Evolutionary conservation across 2,329 filamentous ascomycete genomes (phyloP), one percentile per base, ranked within the genome.

Genomic region (Colletotrichum orchidophilum): DNA sequence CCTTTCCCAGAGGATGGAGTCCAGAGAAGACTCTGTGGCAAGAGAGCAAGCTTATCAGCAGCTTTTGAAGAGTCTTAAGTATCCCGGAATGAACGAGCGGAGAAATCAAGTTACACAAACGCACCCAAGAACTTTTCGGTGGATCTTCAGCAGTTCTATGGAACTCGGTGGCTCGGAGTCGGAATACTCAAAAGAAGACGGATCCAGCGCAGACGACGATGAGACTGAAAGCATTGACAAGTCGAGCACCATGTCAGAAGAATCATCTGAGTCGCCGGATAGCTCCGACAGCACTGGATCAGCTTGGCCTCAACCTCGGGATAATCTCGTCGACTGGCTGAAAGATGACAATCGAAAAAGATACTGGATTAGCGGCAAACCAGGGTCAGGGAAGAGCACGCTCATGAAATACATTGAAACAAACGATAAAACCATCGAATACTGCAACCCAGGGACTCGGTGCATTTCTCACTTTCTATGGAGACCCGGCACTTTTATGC

Each of bases 311-410:
- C 18, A n/a, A 1, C 26, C 13, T 1, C 52, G 59, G 42, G 27
- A 62, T 7, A 62, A 15, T 6, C 52, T 62, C 8, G 46, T 52
- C 11, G 42, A 50, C 11, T 52, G 59, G 46, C 5, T 62, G 3
- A 46, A 15, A 5, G 46, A 33, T 18, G 27, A 15, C 4, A 21
- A 13, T 1, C 18, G 6, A 2, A 52, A 24, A 0, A 29, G 61
- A 0, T 81, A 78, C 66, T 82, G 78, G 75, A 75, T 81, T 49
- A 75, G 72, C 13, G 80, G 79, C 0, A 81, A 81, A 57, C 75
- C 77, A 0, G 80, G 77, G 0, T 76, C 78, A 1, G 80, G 80
- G 1, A 82, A 82, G 53, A 77, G 73, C 11, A 80, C 77, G 0
- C 59, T 81, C 35, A 75, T 80, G 61, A 81, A 78, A 49, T 80